These are phyloP conservation scores for Talaromyces islandicus DNA, from an alignment of 2,329 filamentous ascomycete genomes.

Conservation along the genomic window DNA sequence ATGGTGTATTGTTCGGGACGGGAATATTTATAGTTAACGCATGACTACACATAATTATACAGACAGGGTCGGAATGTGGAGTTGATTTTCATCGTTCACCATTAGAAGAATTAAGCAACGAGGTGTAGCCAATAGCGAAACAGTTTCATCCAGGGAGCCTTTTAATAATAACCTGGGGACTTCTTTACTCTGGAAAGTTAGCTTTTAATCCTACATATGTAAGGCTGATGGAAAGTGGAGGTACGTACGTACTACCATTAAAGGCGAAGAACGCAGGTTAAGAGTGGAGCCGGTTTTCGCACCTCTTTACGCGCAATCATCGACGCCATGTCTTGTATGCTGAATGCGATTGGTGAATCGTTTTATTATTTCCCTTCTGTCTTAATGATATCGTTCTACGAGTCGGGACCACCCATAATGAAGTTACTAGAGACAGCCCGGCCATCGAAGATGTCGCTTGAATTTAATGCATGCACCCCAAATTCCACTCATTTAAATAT, in stretches of 20 bases:
- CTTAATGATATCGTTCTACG: neutral
- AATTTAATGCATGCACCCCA: too few species aligned
- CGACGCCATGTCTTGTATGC: neutral
- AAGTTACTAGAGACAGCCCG: neutral
- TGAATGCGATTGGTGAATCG: neutral
- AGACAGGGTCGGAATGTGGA: neutral
- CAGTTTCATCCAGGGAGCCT: too few species aligned
- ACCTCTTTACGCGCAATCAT: neutral
- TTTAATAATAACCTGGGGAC: too few species aligned
- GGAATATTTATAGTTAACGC: too few species aligned
- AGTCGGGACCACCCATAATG: neutral
- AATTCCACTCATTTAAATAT: neutral
- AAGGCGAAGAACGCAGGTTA: neutral
- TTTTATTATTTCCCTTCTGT: neutral
- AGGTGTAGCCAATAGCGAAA: neutral
- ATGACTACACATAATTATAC: too few species aligned
- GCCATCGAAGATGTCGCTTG: neutral
- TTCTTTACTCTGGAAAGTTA: too few species aligned
- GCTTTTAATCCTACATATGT: too few species aligned
- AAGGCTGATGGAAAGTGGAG: neutral
- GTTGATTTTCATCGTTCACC: neutral
- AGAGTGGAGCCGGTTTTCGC: neutral
- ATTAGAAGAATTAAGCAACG: neutral
- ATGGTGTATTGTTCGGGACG: too few species aligned
- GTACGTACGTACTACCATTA: neutral